phyloP scores from a whole-genome alignment of 805 yeast species.

The Barnettozyma vustinii region DNA sequence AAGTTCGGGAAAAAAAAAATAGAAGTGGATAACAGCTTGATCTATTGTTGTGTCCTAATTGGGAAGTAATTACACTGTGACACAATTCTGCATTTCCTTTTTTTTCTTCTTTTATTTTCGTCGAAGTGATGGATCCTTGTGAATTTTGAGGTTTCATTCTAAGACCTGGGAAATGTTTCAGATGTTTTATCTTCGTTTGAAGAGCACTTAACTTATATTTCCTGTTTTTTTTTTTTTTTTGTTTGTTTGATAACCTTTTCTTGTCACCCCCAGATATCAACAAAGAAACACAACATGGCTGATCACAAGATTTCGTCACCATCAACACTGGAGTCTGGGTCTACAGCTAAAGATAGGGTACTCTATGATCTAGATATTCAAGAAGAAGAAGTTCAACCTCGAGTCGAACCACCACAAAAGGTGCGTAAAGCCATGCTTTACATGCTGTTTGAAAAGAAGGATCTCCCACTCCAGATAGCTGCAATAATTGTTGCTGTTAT shows the following conservation, averaged over 20 bases:
- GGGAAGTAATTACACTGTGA: neutral
- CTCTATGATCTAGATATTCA: conserved; percentile 16
- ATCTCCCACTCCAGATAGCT: conserved; percentile 21
- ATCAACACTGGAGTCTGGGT: conserved; percentile 10
- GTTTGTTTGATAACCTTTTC: neutral
- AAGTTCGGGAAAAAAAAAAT: neutral
- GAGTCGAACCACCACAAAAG: conserved; percentile 6
- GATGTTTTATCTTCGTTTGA: neutral
- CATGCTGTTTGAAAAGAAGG: conserved; percentile 22
- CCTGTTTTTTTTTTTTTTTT: neutral
- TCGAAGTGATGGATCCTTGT: neutral
- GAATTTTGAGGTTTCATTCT: neutral
- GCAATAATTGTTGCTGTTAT: conserved; percentile 37
- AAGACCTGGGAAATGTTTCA: neutral
- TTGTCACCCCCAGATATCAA: neutral
- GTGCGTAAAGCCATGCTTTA: conserved; percentile 15
- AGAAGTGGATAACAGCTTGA: too few relatives aligned
- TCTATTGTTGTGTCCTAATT: conserved; percentile 1
- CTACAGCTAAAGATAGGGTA: conserved; percentile 4
- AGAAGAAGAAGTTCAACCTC: conserved; percentile 1
- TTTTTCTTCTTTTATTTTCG: too few relatives aligned
- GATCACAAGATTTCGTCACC: conserved; percentile 7
- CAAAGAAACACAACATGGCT: conserved; percentile 1
- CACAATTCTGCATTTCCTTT: neutral
- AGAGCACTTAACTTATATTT: neutral